phyloP scores from a whole-genome alignment of 2,329 filamentous ascomycete genomes.

The Camillea tinctor region DNA sequence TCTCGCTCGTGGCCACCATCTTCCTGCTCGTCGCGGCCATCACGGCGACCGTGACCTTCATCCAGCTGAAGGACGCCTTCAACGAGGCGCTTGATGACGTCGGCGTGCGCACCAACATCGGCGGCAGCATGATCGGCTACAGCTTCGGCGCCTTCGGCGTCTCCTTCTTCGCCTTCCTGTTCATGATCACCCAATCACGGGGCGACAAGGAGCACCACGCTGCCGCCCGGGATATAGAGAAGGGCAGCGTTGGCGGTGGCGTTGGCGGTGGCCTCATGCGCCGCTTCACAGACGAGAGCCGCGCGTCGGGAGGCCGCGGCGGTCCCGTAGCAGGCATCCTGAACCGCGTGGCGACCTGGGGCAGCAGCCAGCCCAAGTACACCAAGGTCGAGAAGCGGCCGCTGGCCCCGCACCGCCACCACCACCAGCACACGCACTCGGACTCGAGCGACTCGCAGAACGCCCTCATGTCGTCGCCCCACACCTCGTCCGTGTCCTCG shows the following conservation, averaged over 20 bases:
- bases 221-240: constrained; percentile 3
- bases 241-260: neutral
- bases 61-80: constrained; percentile 24
- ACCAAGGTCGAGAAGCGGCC: neutral
- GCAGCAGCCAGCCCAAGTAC: neutral
- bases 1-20: constrained; percentile 22
- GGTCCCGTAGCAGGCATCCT: neutral
- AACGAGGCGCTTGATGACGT: constrained; percentile 25
- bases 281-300: neutral
- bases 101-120: constrained; percentile 25
- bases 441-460: neutral
- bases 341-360: neutral
- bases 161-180: constrained; percentile 18
- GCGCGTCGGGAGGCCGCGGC: neutral
- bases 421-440: neutral
- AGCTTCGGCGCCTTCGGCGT: constrained; percentile 27
- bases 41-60: constrained; percentile 26
- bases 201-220: neutral
- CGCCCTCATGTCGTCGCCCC: neutral
- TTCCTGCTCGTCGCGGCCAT: constrained; percentile 29
- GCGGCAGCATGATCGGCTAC: constrained; percentile 25
- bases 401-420: neutral
- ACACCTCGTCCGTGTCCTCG: neutral
- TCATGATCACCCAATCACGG: neutral
- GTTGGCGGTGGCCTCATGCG: neutral